Percentiles rank a stretch among this genome's conserved stretches.
Evolutionary conservation across 2,329 filamentous ascomycete genomes (phyloP).

Genomic region (Botrytis medusae): DNA sequence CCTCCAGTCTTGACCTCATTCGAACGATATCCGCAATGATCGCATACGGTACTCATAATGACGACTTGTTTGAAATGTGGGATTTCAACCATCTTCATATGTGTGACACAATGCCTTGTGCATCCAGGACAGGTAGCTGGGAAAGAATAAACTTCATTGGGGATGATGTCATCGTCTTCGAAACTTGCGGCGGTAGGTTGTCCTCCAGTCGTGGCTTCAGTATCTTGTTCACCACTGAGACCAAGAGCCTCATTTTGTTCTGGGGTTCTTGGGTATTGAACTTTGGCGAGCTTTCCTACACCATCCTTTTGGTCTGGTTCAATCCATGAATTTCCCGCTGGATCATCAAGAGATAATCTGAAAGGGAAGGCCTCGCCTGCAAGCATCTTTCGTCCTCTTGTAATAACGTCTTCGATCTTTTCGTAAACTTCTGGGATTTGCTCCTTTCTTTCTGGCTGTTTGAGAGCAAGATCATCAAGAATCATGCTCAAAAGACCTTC

Average conservation of each 20-base stretch:
- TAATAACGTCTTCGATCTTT: conserved; percentile 76
- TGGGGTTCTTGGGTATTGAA: conserved; percentile 76
- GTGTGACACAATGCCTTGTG: conserved; percentile 79
- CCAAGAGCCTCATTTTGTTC: conserved; percentile 88
- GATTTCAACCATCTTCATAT: conserved; percentile 99
- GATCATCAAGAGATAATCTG: conserved; percentile 83
- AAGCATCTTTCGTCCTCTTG: conserved; percentile 73
- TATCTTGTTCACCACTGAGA: conserved; percentile 62
- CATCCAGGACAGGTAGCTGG: conserved; percentile 91
- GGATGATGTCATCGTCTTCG: conserved; percentile 72
- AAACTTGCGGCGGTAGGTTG: conserved; percentile 45
- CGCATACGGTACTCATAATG: conserved; percentile 91
- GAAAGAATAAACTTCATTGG: conserved; percentile 91
- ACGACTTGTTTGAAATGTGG: conserved; percentile 98
- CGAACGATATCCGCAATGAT: conserved; percentile 87
- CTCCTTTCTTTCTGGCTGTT: conserved; percentile 79
- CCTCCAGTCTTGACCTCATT: conserved; percentile 98
- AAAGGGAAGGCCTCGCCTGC: conserved; percentile 80
- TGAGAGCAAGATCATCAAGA: conserved; percentile 74
- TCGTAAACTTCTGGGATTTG: conserved; percentile 74
- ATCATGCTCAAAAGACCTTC: conserved; percentile 82
- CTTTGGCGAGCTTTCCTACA: conserved; percentile 84
- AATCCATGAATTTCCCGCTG: conserved; percentile 95
- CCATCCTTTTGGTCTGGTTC: conserved; percentile 78
- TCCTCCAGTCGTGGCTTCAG: conserved; percentile 46